Conservation (phyloP, 1,284 basidiomycete genomes). For the Gomphus sp. region DNA sequence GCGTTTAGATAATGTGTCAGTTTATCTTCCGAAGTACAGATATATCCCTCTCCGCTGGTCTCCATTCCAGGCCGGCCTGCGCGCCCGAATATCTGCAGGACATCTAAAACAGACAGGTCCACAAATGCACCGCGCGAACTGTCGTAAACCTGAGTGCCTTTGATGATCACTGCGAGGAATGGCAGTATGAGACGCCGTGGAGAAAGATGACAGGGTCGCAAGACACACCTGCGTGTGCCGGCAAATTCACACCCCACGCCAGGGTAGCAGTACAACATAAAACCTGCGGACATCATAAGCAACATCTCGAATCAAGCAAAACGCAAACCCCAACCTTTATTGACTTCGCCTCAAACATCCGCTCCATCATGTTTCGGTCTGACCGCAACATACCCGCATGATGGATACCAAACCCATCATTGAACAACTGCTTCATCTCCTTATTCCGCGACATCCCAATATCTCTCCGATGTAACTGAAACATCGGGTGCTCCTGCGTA, state of each 20-base stretch:
- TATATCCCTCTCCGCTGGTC: slow-evolving; percentile 92
- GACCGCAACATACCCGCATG: slow-evolving; percentile 97
- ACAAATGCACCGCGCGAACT: slow-evolving; percentile 82
- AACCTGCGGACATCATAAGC: slow-evolving; percentile 46
- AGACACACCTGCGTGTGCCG: slow-evolving; percentile 85
- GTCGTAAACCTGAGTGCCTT: slow-evolving; percentile 97
- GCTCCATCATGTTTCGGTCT: slow-evolving; percentile 94
- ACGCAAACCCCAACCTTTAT: slow-evolving; percentile 64
- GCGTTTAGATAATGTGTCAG: slow-evolving; percentile 87
- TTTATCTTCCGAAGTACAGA: slow-evolving; percentile 92
- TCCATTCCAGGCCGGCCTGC: slow-evolving; percentile 96
- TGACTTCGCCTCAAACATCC: slow-evolving; percentile 84
- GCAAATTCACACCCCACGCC: slow-evolving; percentile 99
- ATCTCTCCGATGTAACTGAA: slow-evolving; percentile 66
- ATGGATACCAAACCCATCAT: slow-evolving; percentile 93
- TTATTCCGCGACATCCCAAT: slow-evolving; percentile 82
- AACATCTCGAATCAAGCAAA: neutral
- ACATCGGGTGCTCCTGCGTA: slow-evolving; percentile 73
- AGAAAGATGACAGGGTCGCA: slow-evolving; percentile 3
- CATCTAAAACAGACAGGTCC: slow-evolving; percentile 92
- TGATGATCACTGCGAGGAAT: slow-evolving; percentile 79
- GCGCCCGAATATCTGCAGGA: slow-evolving; percentile 95
- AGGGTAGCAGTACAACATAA: slow-evolving; percentile 97
- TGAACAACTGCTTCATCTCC: slow-evolving; percentile 95
- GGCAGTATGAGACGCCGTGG: neutral